Base-by-base conservation (phyloP, 2,329 filamentous ascomycete genomes). In the Curvularia hawaiiensis region DNA sequence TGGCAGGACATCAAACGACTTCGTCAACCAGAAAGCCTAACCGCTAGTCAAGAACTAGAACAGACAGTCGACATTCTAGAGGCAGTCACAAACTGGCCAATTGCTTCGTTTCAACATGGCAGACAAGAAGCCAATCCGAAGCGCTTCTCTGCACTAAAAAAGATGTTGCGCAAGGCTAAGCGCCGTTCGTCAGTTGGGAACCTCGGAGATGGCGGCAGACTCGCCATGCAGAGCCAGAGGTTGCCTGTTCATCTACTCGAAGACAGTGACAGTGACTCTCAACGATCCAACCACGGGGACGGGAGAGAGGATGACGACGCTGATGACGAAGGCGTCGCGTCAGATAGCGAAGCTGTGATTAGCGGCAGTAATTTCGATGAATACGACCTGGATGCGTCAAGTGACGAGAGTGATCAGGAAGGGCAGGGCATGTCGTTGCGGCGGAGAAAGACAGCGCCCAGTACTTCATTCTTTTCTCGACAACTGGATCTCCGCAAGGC, bases 221-320 rank as follows among this genome's bases (percentile, higher is more conserved):
- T 91, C 60, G 88, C 89, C 1, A 93, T 94, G 77, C 88, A 88
- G 62, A 92, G 90, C 3, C 89, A 92, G 62, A 86, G 87, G 54
- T 77, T 96, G 2, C 83, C 86, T 9, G 82, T 85, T 55, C 84
- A 86, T 24, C 83, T 89, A 11, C 52, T 58, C 12, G 77, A 81
- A 38, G 76, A 75, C 12, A 81, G 78, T 46, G 77, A 62, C 11
- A 72, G 65, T 26, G 68, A 69, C 48, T 61, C 61, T 8, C 60
- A 78, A 4, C 46, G 35, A 30, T 64, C 79, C 3, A 49, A 49
- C 8, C 14, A 26, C 4, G 61, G 57, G 9, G 60, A 62, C 4
- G 66, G 35, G 22, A 35, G 41, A 31, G 58, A 54, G n/a, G 48
- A 58, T 16, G 41, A 22, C 20, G 60, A 65, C 30, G 62, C 60